Evolutionary conservation across 106 monocot genomes (phyloP), one percentile per base, ranked within the genome.

Genomic region (Phalaenopsis aphrodite): DNA sequence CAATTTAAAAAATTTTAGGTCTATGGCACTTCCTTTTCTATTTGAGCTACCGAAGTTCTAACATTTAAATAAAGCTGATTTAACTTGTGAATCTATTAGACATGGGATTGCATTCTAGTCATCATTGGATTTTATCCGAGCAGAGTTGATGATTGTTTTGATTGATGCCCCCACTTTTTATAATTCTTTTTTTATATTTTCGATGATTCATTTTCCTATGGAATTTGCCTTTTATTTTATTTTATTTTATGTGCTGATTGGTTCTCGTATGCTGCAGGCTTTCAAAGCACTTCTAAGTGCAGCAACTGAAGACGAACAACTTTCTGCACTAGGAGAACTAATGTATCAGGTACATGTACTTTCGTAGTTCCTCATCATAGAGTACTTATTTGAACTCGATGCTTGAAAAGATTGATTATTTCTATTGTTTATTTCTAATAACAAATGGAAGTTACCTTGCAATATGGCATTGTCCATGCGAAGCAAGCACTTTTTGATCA

Each of bases 281-380:
- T 98, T 98, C 75, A 94, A 92, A 85, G 83, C 97, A 58, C 83
- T 98, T 72, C 76, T 98, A 76, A 94, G 90, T 16, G 92, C 94
- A 72, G 83, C 89, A 30, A 76, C 92, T 56, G 86, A 88, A 42
- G 94, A 92, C 75, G 97, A 94, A 72, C 96, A 97, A 77, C 87
- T 97, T 83, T 87, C 89, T 81, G 82, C 93, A 43, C 93, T 97
- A 67, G 96, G 96, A 81, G 93, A 94, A 82, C 93, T 97, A 55
- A 94, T 92, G 96, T 97, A 97, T 80, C 96, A 97, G 93, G 96
- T 93, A 81, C 55, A 14, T 69, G 38, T 17, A 75, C 19, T 48
- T 75, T 73, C 38, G 10, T 61, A 61, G n/a, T 61, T 52, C 52
- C 52, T 52, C 52, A 52, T 52, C 14, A 52, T 52, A 52, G 52